Conservation (phyloP, 2,329 filamentous ascomycete genomes). For the Aspergillus ruber region DNA sequence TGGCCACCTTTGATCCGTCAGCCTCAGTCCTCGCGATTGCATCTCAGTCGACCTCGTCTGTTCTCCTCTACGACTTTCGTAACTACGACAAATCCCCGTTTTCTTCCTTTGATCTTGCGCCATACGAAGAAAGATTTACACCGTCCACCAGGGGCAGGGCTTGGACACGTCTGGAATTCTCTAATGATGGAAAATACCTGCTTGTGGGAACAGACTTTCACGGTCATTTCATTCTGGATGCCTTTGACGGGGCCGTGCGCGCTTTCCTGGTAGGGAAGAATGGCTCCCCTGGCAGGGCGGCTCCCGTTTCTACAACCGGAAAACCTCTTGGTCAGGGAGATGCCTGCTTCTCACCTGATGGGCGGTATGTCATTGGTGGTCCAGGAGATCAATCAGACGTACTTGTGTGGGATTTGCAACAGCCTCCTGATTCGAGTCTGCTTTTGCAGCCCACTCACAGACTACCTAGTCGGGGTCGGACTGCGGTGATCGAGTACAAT, state of each 20-base stretch:
- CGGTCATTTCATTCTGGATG: constrained; percentile 89
- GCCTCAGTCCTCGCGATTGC: constrained; percentile 87
- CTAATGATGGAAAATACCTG: constrained; percentile 86
- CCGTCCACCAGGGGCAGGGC: constrained; percentile 42
- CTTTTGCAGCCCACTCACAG: constrained; percentile 33
- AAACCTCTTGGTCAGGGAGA: constrained; percentile 59
- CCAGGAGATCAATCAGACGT: constrained; percentile 61
- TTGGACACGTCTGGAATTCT: constrained; percentile 93
- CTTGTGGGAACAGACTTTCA: constrained; percentile 75
- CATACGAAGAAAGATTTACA: constrained; percentile 50
- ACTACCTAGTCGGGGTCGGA: constrained; percentile 48
- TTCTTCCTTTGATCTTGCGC: constrained; percentile 68
- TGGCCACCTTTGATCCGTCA: constrained; percentile 86
- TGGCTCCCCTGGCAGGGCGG: constrained; percentile 43
- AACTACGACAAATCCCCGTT: constrained; percentile 93
- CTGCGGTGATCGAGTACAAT: constrained; percentile 77
- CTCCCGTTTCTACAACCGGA: constrained; percentile 48
- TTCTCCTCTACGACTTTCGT: constrained; percentile 86
- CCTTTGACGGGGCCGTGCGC: constrained; percentile 75
- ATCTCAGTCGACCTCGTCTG: constrained; percentile 67
- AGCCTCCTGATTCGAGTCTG: constrained; percentile 51
- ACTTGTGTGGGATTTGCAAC: constrained; percentile 77
- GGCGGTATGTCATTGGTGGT: constrained; percentile 81
- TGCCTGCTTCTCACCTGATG: constrained; percentile 83
- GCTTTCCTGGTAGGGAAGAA: constrained; percentile 58